Percentiles rank a stretch among this genome's conserved stretches.
phyloP scores from a whole-genome alignment of 2,329 filamentous ascomycete genomes.

The Penicillium glabrum region DNA sequence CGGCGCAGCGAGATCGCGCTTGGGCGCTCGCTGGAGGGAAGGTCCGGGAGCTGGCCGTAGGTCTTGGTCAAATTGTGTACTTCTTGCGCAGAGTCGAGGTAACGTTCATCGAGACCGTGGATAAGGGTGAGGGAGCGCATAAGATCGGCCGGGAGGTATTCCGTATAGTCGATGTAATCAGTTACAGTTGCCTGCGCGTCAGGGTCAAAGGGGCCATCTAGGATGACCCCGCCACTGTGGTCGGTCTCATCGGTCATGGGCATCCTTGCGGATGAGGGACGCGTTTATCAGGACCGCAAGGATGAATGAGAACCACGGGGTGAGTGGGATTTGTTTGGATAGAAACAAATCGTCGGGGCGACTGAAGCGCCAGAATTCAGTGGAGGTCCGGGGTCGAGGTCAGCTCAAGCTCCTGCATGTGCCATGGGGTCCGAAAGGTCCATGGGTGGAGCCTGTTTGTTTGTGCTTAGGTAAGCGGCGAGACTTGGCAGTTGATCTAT shows the following conservation, averaged over 20 bases:
- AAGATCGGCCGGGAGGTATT: conserved; percentile 66
- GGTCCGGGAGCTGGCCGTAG: conserved; percentile 51
- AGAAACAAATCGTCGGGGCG: not conserved
- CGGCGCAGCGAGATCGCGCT: conserved; percentile 53
- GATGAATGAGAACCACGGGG: not conserved
- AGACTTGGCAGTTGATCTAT: not conserved
- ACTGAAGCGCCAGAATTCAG: not conserved
- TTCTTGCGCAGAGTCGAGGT: conserved; percentile 40
- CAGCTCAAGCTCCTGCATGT: not conserved
- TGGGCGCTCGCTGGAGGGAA: conserved; percentile 50
- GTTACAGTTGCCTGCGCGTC: conserved; percentile 66
- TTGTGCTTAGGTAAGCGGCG: not conserved
- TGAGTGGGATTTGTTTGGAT: not conserved
- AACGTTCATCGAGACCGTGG: conserved; percentile 48
- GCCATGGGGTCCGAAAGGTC: not conserved
- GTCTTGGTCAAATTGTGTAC: conserved; percentile 44
- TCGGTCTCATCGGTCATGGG: conserved; percentile 44
- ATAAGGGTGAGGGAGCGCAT: conserved; percentile 64
- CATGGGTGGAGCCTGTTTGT: not conserved
- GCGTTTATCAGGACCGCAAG: conserved; percentile 1
- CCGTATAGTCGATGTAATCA: conserved; percentile 68
- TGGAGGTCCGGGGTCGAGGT: not conserved
- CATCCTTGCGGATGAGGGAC: conserved; percentile 16
- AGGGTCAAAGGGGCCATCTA: conserved; percentile 57
- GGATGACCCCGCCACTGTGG: conserved; percentile 43